Evolutionary conservation across 805 yeast genomes (phyloP), one percentile per base, ranked within the genome.

Genomic region (Vanderwaltozyma verrucispora): DNA sequence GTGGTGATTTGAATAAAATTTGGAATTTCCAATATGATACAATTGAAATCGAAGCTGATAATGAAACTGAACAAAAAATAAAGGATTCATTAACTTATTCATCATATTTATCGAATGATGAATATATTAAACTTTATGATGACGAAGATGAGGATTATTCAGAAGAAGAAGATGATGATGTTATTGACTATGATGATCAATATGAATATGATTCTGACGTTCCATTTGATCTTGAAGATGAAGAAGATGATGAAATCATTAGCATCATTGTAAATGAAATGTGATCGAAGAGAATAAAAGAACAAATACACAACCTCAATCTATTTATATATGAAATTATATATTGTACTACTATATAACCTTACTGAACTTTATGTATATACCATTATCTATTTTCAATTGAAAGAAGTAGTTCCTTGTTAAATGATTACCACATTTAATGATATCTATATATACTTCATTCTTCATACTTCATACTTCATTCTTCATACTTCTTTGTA

Each of bases 1-100:
- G 56, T 19, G 69, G 69, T 1, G 81, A 77, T 20, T 44, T 70
- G 16, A 44, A 35, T 0, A 41, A 50, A 16, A 37, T 75, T 10
- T 71, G 69, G 71, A 42, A 39, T 1, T 74, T 59, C 41, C 48
- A 48, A 30, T 53, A 53, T 37, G 55, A 50, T 20, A 32, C 42
- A n/a, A 41, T 48, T 23, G 41, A 38, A 30, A 24, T 16, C 13
- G 38, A 29, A 18, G 33, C 17, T 13, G 60, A 56, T 33, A 64
- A 59, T 26, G 50, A 56, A 8, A 44, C 38, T 5, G 39, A 39
- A 2, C 40, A 32, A 4, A 38, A 41, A 8, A 49, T 44, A n/a
- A 26, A 45, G 8, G 41, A 44, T 15, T 49, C 52, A 30, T 49
- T 55, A 10, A 40, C 50, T 14, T 57, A 54, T 19, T 50, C 60